phyloP scores from a whole-genome alignment of 495 filamentous ascomycete genomes.

The Patellaria atrata region DNA sequence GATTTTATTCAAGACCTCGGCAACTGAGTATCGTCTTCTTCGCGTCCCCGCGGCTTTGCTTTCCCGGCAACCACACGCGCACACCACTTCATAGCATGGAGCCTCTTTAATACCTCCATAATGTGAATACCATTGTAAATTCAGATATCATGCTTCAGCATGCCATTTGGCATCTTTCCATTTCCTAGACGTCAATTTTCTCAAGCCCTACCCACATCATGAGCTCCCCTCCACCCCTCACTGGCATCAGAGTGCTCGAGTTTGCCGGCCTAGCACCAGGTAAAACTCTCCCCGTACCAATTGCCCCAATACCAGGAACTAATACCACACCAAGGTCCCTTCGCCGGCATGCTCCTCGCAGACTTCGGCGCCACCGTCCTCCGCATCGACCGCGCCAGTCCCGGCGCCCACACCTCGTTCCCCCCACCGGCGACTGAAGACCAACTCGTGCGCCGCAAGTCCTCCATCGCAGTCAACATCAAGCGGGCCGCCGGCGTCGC shows the following conservation, averaged over 20 bases:
- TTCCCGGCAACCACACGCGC: too few species aligned
- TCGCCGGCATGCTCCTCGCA: conserved; percentile 74
- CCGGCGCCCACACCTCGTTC: conserved; percentile 23
- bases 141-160: too few species aligned
- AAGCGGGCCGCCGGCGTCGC: conserved; percentile 47
- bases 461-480: conserved; percentile 62
- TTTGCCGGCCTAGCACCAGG: conserved; percentile 83
- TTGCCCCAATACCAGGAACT: conserved; percentile 1
- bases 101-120: too few species aligned
- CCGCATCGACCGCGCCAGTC: conserved; percentile 59
- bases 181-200: too few species aligned
- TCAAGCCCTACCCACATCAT: too few species aligned
- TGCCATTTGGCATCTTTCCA: too few species aligned
- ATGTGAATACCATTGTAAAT: too few species aligned
- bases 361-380: conserved; percentile 81
- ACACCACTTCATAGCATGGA: too few species aligned
- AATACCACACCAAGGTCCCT: conserved; percentile 47
- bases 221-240: conserved; percentile 46
- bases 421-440: conserved; percentile 40
- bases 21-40: too few species aligned
- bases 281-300: conserved; percentile 23
- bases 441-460: conserved; percentile 62
- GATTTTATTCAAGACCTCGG: too few species aligned
- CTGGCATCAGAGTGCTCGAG: conserved; percentile 70
- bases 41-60: too few species aligned